Evolutionary conservation across 2,329 filamentous ascomycete genomes (phyloP).

Genomic region (Ramichloridium luteum): DNA sequence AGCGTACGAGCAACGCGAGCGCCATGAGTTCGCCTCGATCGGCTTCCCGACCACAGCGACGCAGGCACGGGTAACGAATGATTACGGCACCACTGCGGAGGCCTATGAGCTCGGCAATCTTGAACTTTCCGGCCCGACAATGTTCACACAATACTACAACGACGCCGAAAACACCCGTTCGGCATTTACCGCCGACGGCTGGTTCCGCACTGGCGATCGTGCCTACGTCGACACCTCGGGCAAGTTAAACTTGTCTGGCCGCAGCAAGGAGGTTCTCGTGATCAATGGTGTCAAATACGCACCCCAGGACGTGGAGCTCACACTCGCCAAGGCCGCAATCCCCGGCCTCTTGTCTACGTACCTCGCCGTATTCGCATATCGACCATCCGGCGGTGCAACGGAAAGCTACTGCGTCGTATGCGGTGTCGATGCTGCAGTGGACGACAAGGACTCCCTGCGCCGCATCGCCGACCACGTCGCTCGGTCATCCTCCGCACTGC

Average conservation of each 20-base stretch:
- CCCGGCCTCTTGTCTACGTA: constrained; percentile 9
- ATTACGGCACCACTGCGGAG: too few species aligned
- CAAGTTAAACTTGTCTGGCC: constrained; percentile 12
- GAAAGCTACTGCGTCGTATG: too few species aligned
- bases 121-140: constrained; percentile 13
- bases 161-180: constrained; percentile 25
- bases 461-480: too few species aligned
- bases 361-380: constrained; percentile 13
- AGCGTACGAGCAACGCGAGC: constrained; percentile 9
- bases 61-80: too few species aligned
- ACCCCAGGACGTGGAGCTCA: constrained; percentile 15
- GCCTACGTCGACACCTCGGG: constrained; percentile 14
- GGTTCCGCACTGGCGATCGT: constrained; percentile 22
- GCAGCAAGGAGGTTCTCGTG: constrained; percentile 15
- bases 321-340: constrained; percentile 11
- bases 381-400: too few species aligned
- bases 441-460: too few species aligned
- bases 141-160: constrained; percentile 29
- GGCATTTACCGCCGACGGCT: constrained; percentile 26
- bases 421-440: too few species aligned
- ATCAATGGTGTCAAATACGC: constrained; percentile 16
- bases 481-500: too few species aligned
- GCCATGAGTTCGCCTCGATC: constrained; percentile 12
- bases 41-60: too few species aligned
- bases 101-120: too few species aligned